Conservation (phyloP, 441 rosid genomes). For the Erodium moschatum region DNA sequence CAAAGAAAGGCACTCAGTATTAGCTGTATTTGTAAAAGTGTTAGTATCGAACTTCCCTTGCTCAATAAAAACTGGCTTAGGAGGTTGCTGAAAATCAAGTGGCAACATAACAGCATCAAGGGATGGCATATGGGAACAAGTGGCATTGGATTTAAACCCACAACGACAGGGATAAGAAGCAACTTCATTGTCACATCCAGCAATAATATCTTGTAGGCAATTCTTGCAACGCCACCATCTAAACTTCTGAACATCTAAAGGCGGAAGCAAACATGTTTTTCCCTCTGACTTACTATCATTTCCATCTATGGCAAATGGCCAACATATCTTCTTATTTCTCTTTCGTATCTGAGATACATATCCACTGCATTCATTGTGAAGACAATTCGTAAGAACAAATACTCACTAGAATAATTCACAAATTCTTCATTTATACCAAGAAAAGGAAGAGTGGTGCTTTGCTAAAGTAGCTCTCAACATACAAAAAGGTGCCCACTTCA, state of each 20-base stretch:
- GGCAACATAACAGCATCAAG: conserved; percentile 26
- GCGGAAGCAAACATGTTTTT: conserved; percentile 40
- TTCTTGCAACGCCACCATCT: conserved; percentile 64
- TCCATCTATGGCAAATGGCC: conserved; percentile 61
- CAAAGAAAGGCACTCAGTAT: conserved; percentile 21
- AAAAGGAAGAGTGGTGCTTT: not conserved
- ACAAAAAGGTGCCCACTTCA: not conserved
- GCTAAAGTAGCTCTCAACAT: not conserved
- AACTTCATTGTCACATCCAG: conserved; percentile 26
- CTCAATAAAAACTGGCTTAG: conserved; percentile 20
- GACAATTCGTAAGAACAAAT: conserved; percentile 16
- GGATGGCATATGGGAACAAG: conserved; percentile 27
- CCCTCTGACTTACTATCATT: conserved; percentile 27
- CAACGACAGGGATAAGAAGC: conserved; percentile 17
- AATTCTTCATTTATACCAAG: not conserved
- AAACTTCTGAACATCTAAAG: conserved; percentile 50
- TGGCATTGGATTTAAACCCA: conserved; percentile 27
- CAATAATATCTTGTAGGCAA: conserved; percentile 37
- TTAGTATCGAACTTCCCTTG: conserved; percentile 27
- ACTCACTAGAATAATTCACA: conserved; percentile 1
- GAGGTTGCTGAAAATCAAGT: conserved; percentile 28
- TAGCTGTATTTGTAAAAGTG: conserved; percentile 23
- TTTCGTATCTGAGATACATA: conserved; percentile 67
- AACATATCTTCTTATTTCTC: conserved; percentile 46
- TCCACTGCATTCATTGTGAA: conserved; percentile 44